phyloP scores from a whole-genome alignment of 345 rosid genomes.

The Eucalyptus erythrocorys region DNA sequence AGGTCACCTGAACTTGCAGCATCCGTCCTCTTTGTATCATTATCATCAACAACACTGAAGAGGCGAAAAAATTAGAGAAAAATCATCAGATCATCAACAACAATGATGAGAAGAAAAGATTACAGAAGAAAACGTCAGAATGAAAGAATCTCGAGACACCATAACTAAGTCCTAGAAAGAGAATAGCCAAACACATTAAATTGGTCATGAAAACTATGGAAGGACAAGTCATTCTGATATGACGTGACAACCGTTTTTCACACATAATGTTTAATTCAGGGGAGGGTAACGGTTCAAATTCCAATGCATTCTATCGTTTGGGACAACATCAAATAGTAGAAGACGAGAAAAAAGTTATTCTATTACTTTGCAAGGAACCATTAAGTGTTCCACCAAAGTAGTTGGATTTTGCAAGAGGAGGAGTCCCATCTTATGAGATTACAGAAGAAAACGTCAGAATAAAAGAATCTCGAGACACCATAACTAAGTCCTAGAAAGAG shows the following conservation, averaged over 20 bases:
- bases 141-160: neutral
- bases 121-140: neutral
- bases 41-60: constrained; percentile 64
- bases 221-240: neutral
- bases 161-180: neutral
- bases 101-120: neutral
- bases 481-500: neutral
- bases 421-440: too few relatives aligned
- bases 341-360: neutral
- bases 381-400: neutral
- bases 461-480: neutral
- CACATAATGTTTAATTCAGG: neutral
- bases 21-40: constrained; percentile 16
- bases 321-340: neutral
- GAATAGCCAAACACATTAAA: neutral
- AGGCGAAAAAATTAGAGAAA: neutral
- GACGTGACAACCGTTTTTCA: neutral
- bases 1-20: constrained; percentile 52
- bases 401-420: neutral
- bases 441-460: neutral
- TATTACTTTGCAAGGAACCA: neutral
- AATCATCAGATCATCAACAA: neutral
- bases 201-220: neutral
- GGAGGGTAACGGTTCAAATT: neutral
- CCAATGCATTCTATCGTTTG: neutral